Percentiles rank a stretch among this genome's conserved stretches.
phyloP scores from a whole-genome alignment of 1,284 basidiomycete species.

The Moesziomyces parantarcticus region DNA sequence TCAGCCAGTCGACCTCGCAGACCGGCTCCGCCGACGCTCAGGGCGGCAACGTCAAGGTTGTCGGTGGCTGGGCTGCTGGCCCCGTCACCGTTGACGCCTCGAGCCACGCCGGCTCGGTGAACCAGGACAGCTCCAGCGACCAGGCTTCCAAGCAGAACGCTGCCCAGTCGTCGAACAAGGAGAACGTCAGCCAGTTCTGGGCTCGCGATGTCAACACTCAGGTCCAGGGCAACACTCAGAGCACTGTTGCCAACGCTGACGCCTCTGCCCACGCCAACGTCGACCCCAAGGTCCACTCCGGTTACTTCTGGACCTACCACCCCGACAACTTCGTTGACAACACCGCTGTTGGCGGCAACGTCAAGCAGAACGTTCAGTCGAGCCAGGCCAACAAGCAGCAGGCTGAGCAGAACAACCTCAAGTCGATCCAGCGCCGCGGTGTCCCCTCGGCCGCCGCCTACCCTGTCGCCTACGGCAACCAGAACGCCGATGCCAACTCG shows the following conservation, averaged over 20 bases:
- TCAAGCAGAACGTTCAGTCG: conserved; percentile 19
- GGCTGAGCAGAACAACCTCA: conserved; percentile 17
- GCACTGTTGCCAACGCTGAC: conserved; percentile 14
- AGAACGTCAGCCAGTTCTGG: conserved; percentile 12
- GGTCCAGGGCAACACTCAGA: conserved; percentile 27
- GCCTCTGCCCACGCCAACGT: conserved; percentile 11
- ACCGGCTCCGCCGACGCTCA: conserved; percentile 22
- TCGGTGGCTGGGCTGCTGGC: conserved; percentile 17
- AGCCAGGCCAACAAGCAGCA: conserved; percentile 27
- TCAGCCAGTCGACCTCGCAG: conserved; percentile 28
- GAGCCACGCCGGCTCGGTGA: conserved; percentile 21
- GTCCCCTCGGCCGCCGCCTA: conserved; percentile 4
- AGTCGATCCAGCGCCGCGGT: conserved; percentile 4
- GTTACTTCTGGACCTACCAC: conserved; percentile 33
- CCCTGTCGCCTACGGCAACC: conserved; percentile 7
- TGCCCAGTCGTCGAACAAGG: conserved; percentile 20
- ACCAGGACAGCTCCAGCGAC: conserved; percentile 23
- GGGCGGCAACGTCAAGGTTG: conserved; percentile 24
- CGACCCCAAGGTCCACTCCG: conserved; percentile 7
- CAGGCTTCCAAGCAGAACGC: conserved; percentile 28
- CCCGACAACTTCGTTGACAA: conserved; percentile 15
- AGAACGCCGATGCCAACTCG: conserved; percentile 25
- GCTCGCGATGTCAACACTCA: conserved; percentile 18
- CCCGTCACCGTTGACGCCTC: conserved; percentile 28
- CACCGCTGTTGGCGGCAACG: conserved; percentile 14